Evolutionary conservation across 768 basidiomycete species (phyloP).

Genomic region (Termitomyces sp.): DNA sequence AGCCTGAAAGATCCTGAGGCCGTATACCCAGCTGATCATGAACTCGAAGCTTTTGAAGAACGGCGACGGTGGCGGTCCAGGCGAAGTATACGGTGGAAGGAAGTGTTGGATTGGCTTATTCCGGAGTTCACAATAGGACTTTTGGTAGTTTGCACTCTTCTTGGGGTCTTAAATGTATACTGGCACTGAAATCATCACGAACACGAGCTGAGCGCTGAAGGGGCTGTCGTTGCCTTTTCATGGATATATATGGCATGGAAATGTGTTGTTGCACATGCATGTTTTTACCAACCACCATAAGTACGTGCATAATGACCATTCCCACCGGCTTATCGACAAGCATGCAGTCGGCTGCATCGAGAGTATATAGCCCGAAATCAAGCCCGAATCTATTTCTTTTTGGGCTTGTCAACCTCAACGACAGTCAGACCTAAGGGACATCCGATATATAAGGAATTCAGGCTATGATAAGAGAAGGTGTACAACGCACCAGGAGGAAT

Average conservation of each 20-base stretch:
- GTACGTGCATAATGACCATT: slow-evolving; percentile 18
- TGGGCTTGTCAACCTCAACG: slow-evolving; percentile 88
- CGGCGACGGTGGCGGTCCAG: slow-evolving; percentile 3
- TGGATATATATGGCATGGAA: slow-evolving; percentile 20
- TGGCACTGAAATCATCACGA: background rate
- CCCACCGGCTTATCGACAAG: slow-evolving; percentile 11
- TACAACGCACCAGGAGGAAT: slow-evolving; percentile 88
- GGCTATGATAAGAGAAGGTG: background rate
- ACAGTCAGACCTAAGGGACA: slow-evolving; percentile 71
- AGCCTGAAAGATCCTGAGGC: background rate
- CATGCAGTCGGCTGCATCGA: slow-evolving; percentile 17
- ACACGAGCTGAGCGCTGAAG: background rate
- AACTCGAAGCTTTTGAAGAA: slow-evolving; percentile 26
- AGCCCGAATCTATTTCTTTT: slow-evolving; percentile 47
- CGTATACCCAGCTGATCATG: slow-evolving; percentile 19
- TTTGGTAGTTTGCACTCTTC: slow-evolving; percentile 15
- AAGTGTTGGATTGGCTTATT: slow-evolving; percentile 12
- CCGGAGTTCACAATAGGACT: slow-evolving; percentile 19
- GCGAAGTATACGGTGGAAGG: slow-evolving; percentile 19
- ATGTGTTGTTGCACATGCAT: slow-evolving; percentile 28
- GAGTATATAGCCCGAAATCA: slow-evolving; percentile 53
- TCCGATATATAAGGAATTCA: background rate
- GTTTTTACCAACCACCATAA: slow-evolving; percentile 24
- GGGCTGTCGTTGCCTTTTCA: slow-evolving; percentile 8
- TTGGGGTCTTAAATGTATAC: slow-evolving; percentile 17